Percentiles rank a stretch among this genome's conserved stretches.
Conservation (phyloP, 441 rosid species). For the Bocquillonia castaneifolia region DNA sequence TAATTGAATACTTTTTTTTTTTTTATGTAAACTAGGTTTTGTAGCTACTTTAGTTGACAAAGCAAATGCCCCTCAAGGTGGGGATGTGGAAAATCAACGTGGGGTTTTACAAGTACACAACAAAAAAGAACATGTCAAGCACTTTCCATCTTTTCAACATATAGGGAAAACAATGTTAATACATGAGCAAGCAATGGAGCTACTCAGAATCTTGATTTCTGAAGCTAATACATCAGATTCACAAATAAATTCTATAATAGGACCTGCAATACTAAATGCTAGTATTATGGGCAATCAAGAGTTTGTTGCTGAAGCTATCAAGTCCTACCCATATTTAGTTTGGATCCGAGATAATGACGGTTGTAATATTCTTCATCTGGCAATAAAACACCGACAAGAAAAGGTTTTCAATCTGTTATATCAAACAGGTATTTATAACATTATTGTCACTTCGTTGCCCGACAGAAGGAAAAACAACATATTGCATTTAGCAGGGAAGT, state of each 20-base stretch:
- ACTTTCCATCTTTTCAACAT: neutral
- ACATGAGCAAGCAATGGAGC: slow-evolving; percentile 1
- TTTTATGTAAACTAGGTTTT: neutral
- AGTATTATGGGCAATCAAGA: neutral
- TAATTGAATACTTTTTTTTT: no score
- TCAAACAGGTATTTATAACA: neutral
- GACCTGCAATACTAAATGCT: neutral
- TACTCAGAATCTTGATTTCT: neutral
- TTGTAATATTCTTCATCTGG: neutral
- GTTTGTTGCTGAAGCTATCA: neutral
- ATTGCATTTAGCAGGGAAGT: neutral
- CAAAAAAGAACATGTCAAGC: neutral
- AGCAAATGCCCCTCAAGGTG: neutral
- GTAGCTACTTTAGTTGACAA: neutral
- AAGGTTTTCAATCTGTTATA: neutral
- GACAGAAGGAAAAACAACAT: neutral
- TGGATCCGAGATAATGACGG: neutral
- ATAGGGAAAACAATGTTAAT: neutral
- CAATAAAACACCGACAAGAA: neutral
- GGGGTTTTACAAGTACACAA: neutral
- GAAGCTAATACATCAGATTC: neutral
- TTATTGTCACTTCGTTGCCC: neutral
- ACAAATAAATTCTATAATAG: neutral
- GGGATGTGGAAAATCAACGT: neutral
- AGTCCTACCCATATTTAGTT: neutral